Evolutionary conservation across 371 early-diverging fungal species (phyloP).

Genomic region (Mucor plumbeus): DNA sequence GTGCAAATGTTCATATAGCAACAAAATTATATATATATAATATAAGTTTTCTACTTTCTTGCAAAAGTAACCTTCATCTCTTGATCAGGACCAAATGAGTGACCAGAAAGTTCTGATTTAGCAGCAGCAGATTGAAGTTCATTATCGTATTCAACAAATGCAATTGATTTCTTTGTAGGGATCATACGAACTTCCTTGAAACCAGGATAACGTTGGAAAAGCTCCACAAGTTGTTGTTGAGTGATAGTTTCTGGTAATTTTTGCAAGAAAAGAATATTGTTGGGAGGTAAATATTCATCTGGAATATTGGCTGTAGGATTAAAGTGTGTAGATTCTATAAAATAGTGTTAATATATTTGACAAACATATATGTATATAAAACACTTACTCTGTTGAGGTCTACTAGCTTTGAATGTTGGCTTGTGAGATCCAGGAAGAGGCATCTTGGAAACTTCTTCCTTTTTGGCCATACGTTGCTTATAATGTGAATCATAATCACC

Average conservation of each 20-base stretch:
- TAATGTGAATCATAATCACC: conserved; percentile 71
- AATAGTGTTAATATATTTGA: background rate
- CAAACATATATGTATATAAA: background rate
- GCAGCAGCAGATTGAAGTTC: conserved; percentile 82
- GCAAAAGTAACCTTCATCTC: conserved; percentile 87
- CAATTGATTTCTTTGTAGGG: conserved; percentile 84
- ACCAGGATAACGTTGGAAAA: conserved; percentile 81
- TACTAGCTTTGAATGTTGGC: conserved; percentile 38
- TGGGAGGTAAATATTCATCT: conserved; percentile 80
- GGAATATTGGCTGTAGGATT: conserved; percentile 57
- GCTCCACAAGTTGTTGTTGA: conserved; percentile 61
- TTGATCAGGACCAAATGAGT: conserved; percentile 73
- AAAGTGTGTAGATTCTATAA: conserved; percentile 1
- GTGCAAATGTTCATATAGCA: conserved; percentile 14
- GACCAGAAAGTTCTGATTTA: conserved; percentile 77
- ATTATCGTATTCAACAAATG: conserved; percentile 94
- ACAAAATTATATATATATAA: background rate
- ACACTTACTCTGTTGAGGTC: conserved; percentile 21
- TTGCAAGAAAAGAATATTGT: conserved; percentile 90
- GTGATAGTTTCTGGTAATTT: conserved; percentile 83
- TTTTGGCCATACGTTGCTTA: conserved; percentile 57
- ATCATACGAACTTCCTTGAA: conserved; percentile 92
- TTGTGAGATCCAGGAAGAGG: conserved; percentile 55
- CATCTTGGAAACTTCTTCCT: conserved; percentile 43
- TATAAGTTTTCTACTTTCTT: conserved; percentile 49